These are phyloP conservation scores for Sungouiella blattae DNA, from an alignment of 805 yeast species.

Conservation along the genomic window DNA sequence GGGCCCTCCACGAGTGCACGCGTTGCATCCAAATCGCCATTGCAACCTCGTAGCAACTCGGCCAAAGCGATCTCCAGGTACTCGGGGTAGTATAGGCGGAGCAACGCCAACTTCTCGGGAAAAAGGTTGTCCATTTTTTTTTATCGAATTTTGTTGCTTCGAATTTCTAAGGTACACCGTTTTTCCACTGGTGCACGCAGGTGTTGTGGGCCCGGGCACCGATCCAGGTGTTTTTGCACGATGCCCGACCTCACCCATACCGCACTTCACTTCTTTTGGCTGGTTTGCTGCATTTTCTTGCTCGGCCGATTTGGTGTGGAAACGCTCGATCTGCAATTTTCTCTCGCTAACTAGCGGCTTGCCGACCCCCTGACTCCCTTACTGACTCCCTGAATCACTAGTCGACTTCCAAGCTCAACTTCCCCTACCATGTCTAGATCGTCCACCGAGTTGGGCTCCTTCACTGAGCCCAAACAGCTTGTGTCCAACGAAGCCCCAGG, in stretches of 20 bases:
- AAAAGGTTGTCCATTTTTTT: conserved; percentile 6
- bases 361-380: too few relatives aligned
- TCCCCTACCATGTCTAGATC: too few relatives aligned
- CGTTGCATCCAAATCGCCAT: conserved; percentile 48
- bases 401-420: too few relatives aligned
- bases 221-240: background rate
- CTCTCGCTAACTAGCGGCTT: too few relatives aligned
- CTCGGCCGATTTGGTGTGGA: too few relatives aligned
- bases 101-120: conserved; percentile 29
- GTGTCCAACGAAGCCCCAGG: conserved; percentile 5
- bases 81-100: conserved; percentile 39
- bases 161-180: too few relatives aligned
- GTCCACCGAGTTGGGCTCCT: too few relatives aligned
- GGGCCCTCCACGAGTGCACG: conserved; percentile 37
- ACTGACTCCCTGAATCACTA: too few relatives aligned
- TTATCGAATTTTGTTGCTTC: too few relatives aligned
- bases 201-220: background rate
- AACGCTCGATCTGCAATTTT: too few relatives aligned
- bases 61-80: conserved; percentile 39
- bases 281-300: too few relatives aligned
- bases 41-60: conserved; percentile 52
- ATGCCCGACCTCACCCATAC: background rate
- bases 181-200: background rate
- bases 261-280: too few relatives aligned
- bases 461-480: conserved; percentile 6